phyloP scores from a whole-genome alignment of 2,329 filamentous ascomycete genomes.

The Fusarium denticulatum region DNA sequence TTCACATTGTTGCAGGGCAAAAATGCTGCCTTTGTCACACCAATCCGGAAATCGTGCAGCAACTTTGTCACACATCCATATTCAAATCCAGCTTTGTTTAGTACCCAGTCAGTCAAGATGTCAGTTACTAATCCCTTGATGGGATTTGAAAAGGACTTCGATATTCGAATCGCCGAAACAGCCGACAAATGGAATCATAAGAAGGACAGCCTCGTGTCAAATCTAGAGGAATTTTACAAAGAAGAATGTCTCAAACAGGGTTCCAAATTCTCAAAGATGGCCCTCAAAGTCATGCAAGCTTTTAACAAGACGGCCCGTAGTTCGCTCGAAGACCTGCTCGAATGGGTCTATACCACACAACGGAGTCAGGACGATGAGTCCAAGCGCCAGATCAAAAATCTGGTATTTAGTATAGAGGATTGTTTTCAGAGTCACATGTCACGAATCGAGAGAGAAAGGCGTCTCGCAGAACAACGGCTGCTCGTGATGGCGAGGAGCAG shows the following conservation, averaged over 20 bases:
- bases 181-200: background rate
- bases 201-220: background rate
- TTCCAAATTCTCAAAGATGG: background rate
- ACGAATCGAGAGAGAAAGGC: background rate
- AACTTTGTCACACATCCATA: background rate
- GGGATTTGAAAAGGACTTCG: background rate
- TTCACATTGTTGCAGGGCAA: background rate
- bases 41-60: background rate
- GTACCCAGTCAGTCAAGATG: background rate
- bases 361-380: background rate
- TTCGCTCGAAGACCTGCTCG: background rate
- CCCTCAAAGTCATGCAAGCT: background rate
- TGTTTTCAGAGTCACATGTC: background rate
- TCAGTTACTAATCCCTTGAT: background rate
- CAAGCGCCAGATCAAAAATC: background rate
- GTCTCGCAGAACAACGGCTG: background rate
- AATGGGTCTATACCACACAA: background rate
- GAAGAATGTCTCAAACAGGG: background rate
- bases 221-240: background rate
- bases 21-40: background rate
- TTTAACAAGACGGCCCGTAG: background rate
- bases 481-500: background rate
- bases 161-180: background rate
- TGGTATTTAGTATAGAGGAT: background rate
- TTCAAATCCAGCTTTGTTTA: background rate